Percentiles rank a stretch among this genome's conserved stretches.
phyloP scores from a whole-genome alignment of 495 filamentous ascomycete species.

The Penicillium longicatenatum region DNA sequence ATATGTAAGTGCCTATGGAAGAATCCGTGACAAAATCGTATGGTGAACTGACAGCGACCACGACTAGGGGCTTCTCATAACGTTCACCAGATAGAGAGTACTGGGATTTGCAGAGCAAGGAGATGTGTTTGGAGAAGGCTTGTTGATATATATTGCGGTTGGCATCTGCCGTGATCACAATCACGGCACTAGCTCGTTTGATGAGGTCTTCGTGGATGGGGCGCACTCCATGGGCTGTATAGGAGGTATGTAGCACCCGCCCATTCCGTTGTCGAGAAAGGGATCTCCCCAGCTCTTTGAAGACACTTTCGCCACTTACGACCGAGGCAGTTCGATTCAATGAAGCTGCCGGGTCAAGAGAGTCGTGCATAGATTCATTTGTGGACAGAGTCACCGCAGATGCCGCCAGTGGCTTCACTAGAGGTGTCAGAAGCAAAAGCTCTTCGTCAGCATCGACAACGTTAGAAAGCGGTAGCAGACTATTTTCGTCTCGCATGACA shows the following conservation, averaged over 20 bases:
- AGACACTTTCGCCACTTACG: conserved; percentile 85
- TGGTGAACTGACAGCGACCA: conserved; percentile 87
- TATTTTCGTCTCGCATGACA: conserved; percentile 79
- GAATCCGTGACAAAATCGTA: conserved; percentile 95
- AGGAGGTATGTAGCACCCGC: conserved; percentile 84
- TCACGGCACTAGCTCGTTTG: conserved; percentile 79
- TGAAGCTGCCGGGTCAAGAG: conserved; percentile 57
- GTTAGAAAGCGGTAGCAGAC: conserved; percentile 74
- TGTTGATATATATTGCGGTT: conserved; percentile 89
- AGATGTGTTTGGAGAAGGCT: conserved; percentile 88
- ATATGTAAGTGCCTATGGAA: conserved; percentile 83
- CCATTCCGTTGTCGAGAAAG: conserved; percentile 79
- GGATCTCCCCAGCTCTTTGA: conserved; percentile 78
- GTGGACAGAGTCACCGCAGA: conserved; percentile 66
- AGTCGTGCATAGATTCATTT: conserved; percentile 49
- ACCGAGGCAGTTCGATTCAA: conserved; percentile 66
- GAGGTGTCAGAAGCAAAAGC: conserved; percentile 75
- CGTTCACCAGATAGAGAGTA: conserved; percentile 56
- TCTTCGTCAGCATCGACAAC: conserved; percentile 81
- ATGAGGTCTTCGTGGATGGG: conserved; percentile 90
- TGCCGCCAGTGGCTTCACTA: conserved; percentile 83
- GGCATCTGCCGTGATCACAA: conserved; percentile 86
- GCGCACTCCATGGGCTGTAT: conserved; percentile 85
- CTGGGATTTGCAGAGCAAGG: conserved; percentile 87
- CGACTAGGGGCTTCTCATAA: conserved; percentile 67